Percentiles rank a stretch among this genome's conserved stretches.
Evolutionary conservation across 2,329 filamentous ascomycete genomes (phyloP).

Genomic region (Fusarium sterilihyphosum): DNA sequence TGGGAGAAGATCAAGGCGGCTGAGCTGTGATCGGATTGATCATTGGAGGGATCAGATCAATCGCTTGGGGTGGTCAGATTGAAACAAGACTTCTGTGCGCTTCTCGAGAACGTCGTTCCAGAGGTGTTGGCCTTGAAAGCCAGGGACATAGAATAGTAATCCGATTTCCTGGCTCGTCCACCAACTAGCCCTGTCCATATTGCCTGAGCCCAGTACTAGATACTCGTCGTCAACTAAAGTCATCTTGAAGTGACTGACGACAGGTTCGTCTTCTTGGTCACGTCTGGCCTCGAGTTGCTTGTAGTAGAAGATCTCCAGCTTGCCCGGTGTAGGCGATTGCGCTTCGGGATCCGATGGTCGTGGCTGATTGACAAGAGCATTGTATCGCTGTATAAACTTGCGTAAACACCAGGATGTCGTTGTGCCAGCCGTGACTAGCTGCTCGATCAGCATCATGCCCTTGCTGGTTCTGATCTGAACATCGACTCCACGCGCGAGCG

Average conservation of each 20-base stretch:
- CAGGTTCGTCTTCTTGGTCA: conserved; percentile 63
- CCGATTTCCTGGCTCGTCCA: conserved; percentile 88
- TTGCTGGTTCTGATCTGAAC: conserved; percentile 74
- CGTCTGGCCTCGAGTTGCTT: conserved; percentile 48
- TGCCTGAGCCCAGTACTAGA: conserved; percentile 79
- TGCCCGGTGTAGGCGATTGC: conserved; percentile 55
- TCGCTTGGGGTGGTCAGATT: conserved; percentile 32
- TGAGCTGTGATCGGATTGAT: conserved; percentile 24
- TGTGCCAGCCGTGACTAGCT: conserved; percentile 81
- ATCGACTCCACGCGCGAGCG: conserved; percentile 72
- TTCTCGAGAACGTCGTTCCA: conserved; percentile 53
- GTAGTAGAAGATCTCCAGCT: conserved; percentile 69
- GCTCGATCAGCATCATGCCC: conserved; percentile 80
- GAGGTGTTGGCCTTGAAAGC: conserved; percentile 48
- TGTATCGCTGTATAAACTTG: conserved; percentile 66
- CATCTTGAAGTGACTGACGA: conserved; percentile 82
- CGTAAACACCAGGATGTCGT: conserved; percentile 74
- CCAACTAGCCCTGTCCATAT: conserved; percentile 87
- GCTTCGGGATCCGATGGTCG: conserved; percentile 53
- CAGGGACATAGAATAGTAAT: conserved; percentile 64
- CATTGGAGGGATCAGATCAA: neutral
- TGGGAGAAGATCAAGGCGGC: conserved; percentile 67
- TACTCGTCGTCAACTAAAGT: conserved; percentile 76
- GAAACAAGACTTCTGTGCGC: conserved; percentile 49
- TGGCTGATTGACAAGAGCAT: conserved; percentile 39